These are phyloP conservation scores for Cutaneotrichosporon cavernicola DNA, from an alignment of 1,284 basidiomycete genomes.

Conservation along the genomic window DNA sequence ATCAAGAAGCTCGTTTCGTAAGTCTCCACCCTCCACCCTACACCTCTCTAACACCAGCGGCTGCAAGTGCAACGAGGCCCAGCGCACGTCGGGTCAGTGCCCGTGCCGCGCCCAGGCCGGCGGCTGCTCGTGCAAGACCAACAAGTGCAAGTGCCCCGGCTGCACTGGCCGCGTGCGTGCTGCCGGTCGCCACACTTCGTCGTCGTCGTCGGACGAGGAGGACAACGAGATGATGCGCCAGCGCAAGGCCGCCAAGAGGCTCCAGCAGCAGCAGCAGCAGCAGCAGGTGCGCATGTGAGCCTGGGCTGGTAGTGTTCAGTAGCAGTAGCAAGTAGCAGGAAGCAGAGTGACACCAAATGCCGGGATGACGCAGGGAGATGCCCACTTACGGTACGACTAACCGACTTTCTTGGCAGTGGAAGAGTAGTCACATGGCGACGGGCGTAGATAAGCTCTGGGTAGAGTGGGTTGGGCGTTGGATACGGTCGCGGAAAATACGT, in stretches of 20 bases:
- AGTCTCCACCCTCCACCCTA: not conserved
- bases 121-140: slow-evolving; percentile 24
- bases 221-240: slow-evolving; percentile 17
- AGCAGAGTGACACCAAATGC: too few species aligned
- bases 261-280: too few species aligned
- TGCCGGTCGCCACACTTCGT: slow-evolving; percentile 17
- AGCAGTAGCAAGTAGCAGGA: too few species aligned
- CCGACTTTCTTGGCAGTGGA: too few species aligned
- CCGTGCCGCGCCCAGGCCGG: slow-evolving; percentile 13
- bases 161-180: slow-evolving; percentile 20
- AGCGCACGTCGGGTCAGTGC: slow-evolving; percentile 13
- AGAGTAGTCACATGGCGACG: too few species aligned
- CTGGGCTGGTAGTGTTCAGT: not conserved
- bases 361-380: too few species aligned
- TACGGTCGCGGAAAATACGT: too few species aligned
- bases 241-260: slow-evolving; percentile 22
- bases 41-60: slow-evolving; percentile 11
- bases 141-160: slow-evolving; percentile 30
- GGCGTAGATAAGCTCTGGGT: too few species aligned
- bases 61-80: slow-evolving; percentile 24
- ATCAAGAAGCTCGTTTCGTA: slow-evolving; percentile 26
- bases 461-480: too few species aligned
- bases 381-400: too few species aligned
- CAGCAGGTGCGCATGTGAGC: slow-evolving; percentile 5
- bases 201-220: slow-evolving; percentile 13